Evolutionary conservation across 2,329 filamentous ascomycete genomes (phyloP), one percentile per base, ranked within the genome.

Genomic region (Penicillium sp.): DNA sequence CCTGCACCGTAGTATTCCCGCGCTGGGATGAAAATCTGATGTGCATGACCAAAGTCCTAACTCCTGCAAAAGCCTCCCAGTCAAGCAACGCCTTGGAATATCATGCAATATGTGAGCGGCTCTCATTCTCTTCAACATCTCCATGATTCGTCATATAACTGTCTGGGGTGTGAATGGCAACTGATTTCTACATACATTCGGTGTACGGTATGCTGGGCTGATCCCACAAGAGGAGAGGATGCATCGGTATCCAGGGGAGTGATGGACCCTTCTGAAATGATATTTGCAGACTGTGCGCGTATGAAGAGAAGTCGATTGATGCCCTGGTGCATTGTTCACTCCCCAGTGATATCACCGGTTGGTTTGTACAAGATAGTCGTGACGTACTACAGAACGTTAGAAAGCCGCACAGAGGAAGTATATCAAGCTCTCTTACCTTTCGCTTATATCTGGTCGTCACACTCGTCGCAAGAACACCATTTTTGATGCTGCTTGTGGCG

Each of bases 311-410:
- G 31, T 3, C 31, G 23, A 14, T 38, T 38, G 11, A 26, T 32
- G 37, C 7, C 13, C 27, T 8, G 14, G 24, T 22, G 36, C 28
- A 38, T 50, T 26, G 44, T 43, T 60, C 64, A 67, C 48, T 59
- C 65, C 11, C 35, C 35, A 10, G 59, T 60, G 34, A 67, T 63
- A 50, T 70, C 61, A 24, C 63, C 76, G 16, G 89, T 89, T 14
- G 89, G 89, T 75, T 96, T 97, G 74, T 97, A 97, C 75, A 97
- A 85, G 65, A 97, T 95, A 2, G 90, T 96, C 3, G 91, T 97
- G 28, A 97, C 86, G 70, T 97, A 97, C 91, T 46, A 52, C 28
- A 34, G 18, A 39, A 7, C 1, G 44, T 45, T 9, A 47, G 38
- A 36, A 40, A 28, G 50, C 4, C 10, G 18, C 10, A 29, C 18